Evolutionary conservation across 192 early-diverging fungal genomes (phyloP), one percentile per base, ranked within the genome.

Genomic region (Gaertneriomyces sp.): DNA sequence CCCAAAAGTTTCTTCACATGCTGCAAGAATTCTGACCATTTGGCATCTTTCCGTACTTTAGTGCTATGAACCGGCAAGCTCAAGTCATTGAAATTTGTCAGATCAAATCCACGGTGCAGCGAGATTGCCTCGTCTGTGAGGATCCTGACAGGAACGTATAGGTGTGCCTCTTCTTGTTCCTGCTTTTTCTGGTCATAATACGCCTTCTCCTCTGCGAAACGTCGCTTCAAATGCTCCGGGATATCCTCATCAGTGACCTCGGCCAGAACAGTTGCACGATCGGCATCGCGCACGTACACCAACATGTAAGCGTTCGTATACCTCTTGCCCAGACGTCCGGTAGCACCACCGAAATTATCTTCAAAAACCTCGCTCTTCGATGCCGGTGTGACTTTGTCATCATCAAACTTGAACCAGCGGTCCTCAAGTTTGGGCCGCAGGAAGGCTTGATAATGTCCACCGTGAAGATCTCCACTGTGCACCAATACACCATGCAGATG

Each of bases 281-380:
- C 80, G 10, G 76, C 66, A 72, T 93, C 86, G 53, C 95, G 89
- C 46, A 99, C 87, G 62, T 99, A 99, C 33, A 96, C 94, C 73
- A 99, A 79, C 95, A 99, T 97, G 81, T 99, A 99, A 7, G 97
- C 97, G 65, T 97, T 99, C 6, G 91, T 93, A 70, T 91, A 95
- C 38, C 93, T 88, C 70, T 91, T 95, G 7, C 79, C 81, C 5
- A 76, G 70, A 10, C 65, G 72, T 59, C 70, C 66, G 0, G 69
- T 55, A 6, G 66, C 63, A 11, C 93, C 95, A 46, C 97, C 97
- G 68, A 85, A 98, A 72, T 95, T 95, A 41, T 96, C 95, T 46
- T 98, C 92, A 63, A 94, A 83, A 8, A 95, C 93, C 61, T 96
- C 95, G 51, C 81, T 81, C 19, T 86, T 63, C 1, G 85, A 76